phyloP scores from a whole-genome alignment of 2,329 filamentous ascomycete species.

The Paecilomyces dactylethromorphus region DNA sequence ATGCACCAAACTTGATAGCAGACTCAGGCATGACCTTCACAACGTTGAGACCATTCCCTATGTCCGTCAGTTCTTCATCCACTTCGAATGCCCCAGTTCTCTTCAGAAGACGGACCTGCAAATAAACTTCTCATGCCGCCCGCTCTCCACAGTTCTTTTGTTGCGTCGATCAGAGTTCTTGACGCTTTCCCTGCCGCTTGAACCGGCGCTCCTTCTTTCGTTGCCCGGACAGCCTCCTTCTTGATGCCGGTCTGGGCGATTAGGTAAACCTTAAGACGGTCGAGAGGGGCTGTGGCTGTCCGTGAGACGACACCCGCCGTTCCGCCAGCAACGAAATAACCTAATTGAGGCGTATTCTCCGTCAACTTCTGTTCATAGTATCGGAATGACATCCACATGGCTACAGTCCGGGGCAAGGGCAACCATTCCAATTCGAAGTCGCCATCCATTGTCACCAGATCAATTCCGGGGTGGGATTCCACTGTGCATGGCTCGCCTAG shows the following conservation, averaged over 20 bases:
- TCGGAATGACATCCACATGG: slow-evolving; percentile 38
- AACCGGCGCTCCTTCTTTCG: slow-evolving; percentile 63
- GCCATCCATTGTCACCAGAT: slow-evolving; percentile 23
- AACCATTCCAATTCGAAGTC: slow-evolving; percentile 37
- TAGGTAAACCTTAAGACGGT: slow-evolving; percentile 94
- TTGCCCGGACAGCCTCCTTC: slow-evolving; percentile 55
- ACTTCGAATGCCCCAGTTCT: neutral
- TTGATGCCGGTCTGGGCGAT: slow-evolving; percentile 76
- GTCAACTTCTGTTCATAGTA: slow-evolving; percentile 41
- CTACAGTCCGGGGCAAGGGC: slow-evolving; percentile 33
- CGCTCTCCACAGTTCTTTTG: slow-evolving; percentile 72
- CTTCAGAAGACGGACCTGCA: slow-evolving; percentile 61
- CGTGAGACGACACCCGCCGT: slow-evolving; percentile 90
- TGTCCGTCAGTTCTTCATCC: slow-evolving; percentile 12
- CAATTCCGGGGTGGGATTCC: slow-evolving; percentile 21
- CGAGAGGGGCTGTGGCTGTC: slow-evolving; percentile 90
- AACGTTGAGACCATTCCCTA: slow-evolving; percentile 93
- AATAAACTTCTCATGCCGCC: slow-evolving; percentile 87
- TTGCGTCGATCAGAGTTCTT: slow-evolving; percentile 64
- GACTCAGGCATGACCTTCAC: slow-evolving; percentile 98
- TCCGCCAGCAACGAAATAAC: slow-evolving; percentile 96
- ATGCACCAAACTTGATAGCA: slow-evolving; percentile 95
- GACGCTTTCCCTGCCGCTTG: slow-evolving; percentile 59
- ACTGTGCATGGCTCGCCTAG: slow-evolving; percentile 16
- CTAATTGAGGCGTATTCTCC: slow-evolving; percentile 50